Base-by-base conservation (phyloP, 2,329 filamentous ascomycete species). In the Pyrenochaeta sp. region DNA sequence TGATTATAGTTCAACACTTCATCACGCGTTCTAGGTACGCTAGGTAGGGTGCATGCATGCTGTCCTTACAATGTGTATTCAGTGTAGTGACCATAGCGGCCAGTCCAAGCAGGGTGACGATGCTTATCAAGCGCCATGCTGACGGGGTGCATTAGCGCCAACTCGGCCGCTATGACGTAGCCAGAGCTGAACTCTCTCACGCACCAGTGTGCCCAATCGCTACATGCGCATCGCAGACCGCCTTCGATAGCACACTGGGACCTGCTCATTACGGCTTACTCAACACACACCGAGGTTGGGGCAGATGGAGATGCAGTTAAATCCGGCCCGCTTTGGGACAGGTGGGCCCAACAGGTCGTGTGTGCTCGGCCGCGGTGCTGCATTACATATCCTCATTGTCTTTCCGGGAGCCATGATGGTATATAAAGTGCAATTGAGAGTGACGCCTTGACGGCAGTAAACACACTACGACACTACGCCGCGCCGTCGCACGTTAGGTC, bases 211-310 rank as follows among this genome's bases (percentile, higher is more conserved):
- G 46, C 6, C 58, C 50, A 58, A 51, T 58, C 47, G 50, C 2
- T n/a, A 40, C 9, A 22, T 9, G 12, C 24, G 43, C 19, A 45
- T 12, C 7, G 30, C 28, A 10, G 1, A 30, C 45, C 28, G 45
- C 45, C n/a, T 36, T 47, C 13, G 4, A 24, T n/a, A n/a, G 44
- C 4, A 2, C 10, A 15, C 13, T 32, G 1, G 15, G 12, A 9
- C 12, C 12, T 45, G 58, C 54, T 52, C 44, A 24, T 7, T 13
- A 42, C n/a, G 47, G 54, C 50, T 61, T 58, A 61, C 51, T 61
- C 54, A 19, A 19, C 19, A 54, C 25, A 40, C 19, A 34, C 19
- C 30, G 32, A 36, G 45, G 40, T 27, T 24, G 43, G 10, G 37
- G 47, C 34, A 19, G 19, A 15, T 37, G 49, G 49, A 47, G n/a